These are phyloP conservation scores for Vaccinium myrtillus DNA, from an alignment of 148 eudicot species.

Conservation along the genomic window DNA sequence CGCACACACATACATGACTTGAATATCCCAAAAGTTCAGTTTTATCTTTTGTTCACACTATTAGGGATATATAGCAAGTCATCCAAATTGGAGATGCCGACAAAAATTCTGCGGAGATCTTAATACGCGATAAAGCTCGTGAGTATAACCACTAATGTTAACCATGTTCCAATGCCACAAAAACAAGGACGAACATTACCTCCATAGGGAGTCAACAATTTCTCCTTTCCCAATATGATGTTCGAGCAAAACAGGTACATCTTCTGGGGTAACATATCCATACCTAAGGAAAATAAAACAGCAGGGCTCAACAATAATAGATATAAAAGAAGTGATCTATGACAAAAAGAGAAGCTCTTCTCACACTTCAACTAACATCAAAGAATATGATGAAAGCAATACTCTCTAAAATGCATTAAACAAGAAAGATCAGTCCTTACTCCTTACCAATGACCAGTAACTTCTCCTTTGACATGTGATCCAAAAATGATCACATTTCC, in stretches of 20 bases:
- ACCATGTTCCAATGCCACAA: not conserved
- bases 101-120: not conserved
- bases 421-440: slow-evolving; percentile 37
- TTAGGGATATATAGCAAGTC: not conserved
- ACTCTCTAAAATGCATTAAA: not conserved
- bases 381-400: slow-evolving; percentile 4
- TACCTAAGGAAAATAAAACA: slow-evolving; percentile 53
- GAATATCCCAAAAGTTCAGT: not conserved
- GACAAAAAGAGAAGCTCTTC: not conserved
- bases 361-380: not conserved
- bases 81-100: slow-evolving; percentile 2
- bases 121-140: not conserved
- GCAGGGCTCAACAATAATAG: slow-evolving; percentile 7
- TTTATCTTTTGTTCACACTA: not conserved
- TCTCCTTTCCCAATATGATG: slow-evolving; percentile 86
- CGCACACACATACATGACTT: not conserved
- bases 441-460: slow-evolving; percentile 86
- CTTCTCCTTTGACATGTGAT: slow-evolving; percentile 46
- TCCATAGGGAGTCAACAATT: slow-evolving; percentile 84
- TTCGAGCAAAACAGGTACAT: slow-evolving; percentile 77
- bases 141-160: not conserved
- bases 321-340: not conserved
- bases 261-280: slow-evolving; percentile 92
- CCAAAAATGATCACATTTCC: slow-evolving; percentile 96
- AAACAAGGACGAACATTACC: slow-evolving; percentile 43